Conservation (phyloP, 2,329 filamentous ascomycete genomes). For the Xylariaceae sp. region DNA sequence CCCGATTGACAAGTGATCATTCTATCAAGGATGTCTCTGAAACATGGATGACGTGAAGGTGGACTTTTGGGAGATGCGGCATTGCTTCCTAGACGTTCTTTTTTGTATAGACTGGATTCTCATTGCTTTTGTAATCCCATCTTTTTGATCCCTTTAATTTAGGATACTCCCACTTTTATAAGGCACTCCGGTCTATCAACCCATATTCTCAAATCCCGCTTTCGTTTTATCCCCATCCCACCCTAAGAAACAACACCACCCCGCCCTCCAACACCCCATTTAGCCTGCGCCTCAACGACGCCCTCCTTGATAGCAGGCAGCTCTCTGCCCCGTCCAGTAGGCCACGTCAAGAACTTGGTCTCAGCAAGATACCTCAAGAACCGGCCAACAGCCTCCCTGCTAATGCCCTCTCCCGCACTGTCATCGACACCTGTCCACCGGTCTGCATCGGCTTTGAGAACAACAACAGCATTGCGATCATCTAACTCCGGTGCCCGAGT, state of each 20-base stretch:
- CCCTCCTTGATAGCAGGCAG: constrained; percentile 30
- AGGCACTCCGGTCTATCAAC: too few species aligned
- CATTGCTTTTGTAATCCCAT: too few species aligned
- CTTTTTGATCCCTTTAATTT: too few species aligned
- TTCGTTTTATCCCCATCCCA: too few species aligned
- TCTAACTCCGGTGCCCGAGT: constrained; percentile 71
- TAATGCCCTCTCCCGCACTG: constrained; percentile 52
- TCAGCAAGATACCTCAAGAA: constrained; percentile 61
- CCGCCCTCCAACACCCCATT: constrained; percentile 26
- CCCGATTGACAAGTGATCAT: too few species aligned
- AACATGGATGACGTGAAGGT: too few species aligned
- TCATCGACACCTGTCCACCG: constrained; percentile 57
- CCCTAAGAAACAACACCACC: constrained; percentile 11
- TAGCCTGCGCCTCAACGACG: constrained; percentile 19
- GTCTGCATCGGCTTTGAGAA: constrained; percentile 59
- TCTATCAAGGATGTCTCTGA: too few species aligned
- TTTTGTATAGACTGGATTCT: too few species aligned
- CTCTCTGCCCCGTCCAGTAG: constrained; percentile 31
- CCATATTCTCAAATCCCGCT: too few species aligned
- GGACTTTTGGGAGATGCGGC: too few species aligned
- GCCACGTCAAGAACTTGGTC: constrained; percentile 56
- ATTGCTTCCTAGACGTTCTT: too few species aligned
- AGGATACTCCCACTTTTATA: too few species aligned
- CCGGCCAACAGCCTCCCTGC: constrained; percentile 57
- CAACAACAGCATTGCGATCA: constrained; percentile 62